Conservation (phyloP, 352 stramenopile species). For the Pythium utonaiense region DNA sequence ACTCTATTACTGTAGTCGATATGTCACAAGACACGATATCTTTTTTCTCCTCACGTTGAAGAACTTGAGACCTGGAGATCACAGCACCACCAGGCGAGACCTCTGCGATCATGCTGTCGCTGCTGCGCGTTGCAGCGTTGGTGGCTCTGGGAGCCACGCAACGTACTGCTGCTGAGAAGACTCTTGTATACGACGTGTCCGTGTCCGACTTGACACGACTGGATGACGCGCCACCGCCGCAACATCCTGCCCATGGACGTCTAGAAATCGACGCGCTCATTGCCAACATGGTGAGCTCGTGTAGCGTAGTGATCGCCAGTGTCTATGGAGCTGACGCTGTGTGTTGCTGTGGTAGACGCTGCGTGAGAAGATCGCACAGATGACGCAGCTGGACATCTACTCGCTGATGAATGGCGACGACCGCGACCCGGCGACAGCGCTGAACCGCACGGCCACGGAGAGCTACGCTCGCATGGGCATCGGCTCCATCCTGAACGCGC, state of each 20-base stretch:
- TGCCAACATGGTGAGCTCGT: slow-evolving; percentile 25
- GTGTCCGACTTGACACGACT: slow-evolving; percentile 8
- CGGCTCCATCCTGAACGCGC: slow-evolving; percentile 86
- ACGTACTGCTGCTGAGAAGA: neutral
- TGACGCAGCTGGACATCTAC: slow-evolving; percentile 91
- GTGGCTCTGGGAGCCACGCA: neutral
- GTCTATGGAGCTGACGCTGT: neutral
- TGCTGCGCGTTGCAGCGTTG: neutral
- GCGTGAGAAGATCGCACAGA: slow-evolving; percentile 75
- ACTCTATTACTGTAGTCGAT: neutral
- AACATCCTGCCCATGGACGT: neutral
- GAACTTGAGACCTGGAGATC: too few species aligned
- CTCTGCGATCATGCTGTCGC: neutral
- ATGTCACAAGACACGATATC: slow-evolving; percentile 1
- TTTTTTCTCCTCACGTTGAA: neutral
- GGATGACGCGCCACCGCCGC: neutral
- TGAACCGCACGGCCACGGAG: slow-evolving; percentile 48
- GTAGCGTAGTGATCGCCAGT: too few species aligned
- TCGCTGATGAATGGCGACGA: slow-evolving; percentile 65
- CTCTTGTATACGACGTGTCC: slow-evolving; percentile 12
- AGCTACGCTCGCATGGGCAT: slow-evolving; percentile 71
- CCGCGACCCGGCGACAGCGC: slow-evolving; percentile 37
- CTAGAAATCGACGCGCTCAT: slow-evolving; percentile 23
- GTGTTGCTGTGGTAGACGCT: slow-evolving; percentile 33
- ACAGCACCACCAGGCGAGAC: too few species aligned